A percentile compares a stretch with the other conserved stretches of the same genome.
phyloP scores from a whole-genome alignment of 495 filamentous ascomycete species.

The Cudoniella acicularis region DNA sequence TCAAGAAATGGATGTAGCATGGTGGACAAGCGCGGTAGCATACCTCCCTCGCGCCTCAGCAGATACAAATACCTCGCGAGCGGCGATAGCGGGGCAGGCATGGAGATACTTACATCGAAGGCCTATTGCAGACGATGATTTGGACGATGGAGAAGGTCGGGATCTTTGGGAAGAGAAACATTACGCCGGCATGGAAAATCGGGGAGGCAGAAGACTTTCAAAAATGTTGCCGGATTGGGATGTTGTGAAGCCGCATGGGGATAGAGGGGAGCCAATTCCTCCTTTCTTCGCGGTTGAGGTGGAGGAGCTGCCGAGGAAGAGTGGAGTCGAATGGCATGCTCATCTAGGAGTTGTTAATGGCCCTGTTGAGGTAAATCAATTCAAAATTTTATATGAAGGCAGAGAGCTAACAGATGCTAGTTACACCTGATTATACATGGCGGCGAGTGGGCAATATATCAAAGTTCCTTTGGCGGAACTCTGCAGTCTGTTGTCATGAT shows the following conservation, averaged over 20 bases:
- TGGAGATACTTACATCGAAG: constrained; percentile 15
- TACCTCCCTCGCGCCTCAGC: constrained; percentile 51
- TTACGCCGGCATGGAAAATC: constrained; percentile 7
- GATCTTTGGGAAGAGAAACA: constrained; percentile 24
- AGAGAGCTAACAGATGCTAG: constrained; percentile 1
- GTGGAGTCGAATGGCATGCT: constrained; percentile 71
- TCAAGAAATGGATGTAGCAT: constrained; percentile 61
- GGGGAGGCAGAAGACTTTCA: constrained; percentile 1
- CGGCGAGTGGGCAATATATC: constrained; percentile 4
- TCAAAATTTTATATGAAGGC: not conserved
- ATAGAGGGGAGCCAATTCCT: constrained; percentile 34
- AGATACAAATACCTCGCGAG: constrained; percentile 15
- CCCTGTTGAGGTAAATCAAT: constrained; percentile 13
- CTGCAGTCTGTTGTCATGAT: constrained; percentile 10
- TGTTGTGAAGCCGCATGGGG: not conserved
- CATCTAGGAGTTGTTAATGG: constrained; percentile 16
- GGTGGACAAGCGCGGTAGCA: constrained; percentile 70
- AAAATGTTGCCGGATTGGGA: constrained; percentile 21
- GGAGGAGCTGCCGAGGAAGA: constrained; percentile 62
- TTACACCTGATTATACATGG: not conserved
- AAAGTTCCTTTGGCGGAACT: constrained; percentile 6
- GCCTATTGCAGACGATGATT: constrained; percentile 1
- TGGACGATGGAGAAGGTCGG: constrained; percentile 12
- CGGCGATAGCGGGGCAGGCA: constrained; percentile 5
- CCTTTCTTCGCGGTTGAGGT: constrained; percentile 73